A percentile compares a stretch with the other conserved stretches of the same genome.
phyloP scores from a whole-genome alignment of 2,329 filamentous ascomycete genomes.

The Fusarium virguliforme region DNA sequence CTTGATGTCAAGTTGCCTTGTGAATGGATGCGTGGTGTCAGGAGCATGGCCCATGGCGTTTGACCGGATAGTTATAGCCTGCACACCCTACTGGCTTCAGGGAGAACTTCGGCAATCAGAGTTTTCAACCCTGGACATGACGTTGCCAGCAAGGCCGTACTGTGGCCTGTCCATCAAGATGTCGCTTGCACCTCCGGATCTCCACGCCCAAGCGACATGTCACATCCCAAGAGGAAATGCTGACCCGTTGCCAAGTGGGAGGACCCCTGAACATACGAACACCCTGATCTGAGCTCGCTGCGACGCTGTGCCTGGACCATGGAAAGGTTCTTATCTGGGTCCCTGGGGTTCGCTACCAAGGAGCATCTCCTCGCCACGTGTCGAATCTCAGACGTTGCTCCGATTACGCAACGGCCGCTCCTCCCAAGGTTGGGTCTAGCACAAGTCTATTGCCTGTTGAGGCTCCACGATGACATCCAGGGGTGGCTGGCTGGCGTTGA shows the following conservation, averaged over 20 bases:
- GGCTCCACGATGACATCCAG: slow-evolving; percentile 12
- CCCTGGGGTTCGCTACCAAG: not conserved
- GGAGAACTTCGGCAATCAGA: slow-evolving; percentile 7
- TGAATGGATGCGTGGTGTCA: slow-evolving; percentile 5
- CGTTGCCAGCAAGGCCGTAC: not conserved
- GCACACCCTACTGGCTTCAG: not conserved
- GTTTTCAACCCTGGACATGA: not conserved
- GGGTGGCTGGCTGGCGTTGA: not conserved
- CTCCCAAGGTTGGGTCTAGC: not conserved
- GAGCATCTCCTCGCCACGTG: slow-evolving; percentile 6
- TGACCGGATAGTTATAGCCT: not conserved
- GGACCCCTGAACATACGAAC: not conserved
- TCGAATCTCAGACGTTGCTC: slow-evolving; percentile 1
- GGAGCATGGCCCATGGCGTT: not conserved
- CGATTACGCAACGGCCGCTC: slow-evolving; percentile 3
- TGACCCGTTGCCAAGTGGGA: not conserved
- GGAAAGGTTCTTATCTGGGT: slow-evolving; percentile 4
- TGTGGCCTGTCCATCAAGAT: slow-evolving; percentile 6
- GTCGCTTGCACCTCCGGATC: not conserved
- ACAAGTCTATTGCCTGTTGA: not conserved
- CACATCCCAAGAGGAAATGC: slow-evolving; percentile 4
- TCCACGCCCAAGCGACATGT: slow-evolving; percentile 4
- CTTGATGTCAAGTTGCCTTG: not conserved
- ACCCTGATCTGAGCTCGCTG: slow-evolving; percentile 4
- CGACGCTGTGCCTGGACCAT: slow-evolving; percentile 1